Percentiles rank a stretch among this genome's conserved stretches.
These are phyloP conservation scores for Exutisphaerella laricina DNA, from an alignment of 2,329 filamentous ascomycete species.

Conservation along the genomic window DNA sequence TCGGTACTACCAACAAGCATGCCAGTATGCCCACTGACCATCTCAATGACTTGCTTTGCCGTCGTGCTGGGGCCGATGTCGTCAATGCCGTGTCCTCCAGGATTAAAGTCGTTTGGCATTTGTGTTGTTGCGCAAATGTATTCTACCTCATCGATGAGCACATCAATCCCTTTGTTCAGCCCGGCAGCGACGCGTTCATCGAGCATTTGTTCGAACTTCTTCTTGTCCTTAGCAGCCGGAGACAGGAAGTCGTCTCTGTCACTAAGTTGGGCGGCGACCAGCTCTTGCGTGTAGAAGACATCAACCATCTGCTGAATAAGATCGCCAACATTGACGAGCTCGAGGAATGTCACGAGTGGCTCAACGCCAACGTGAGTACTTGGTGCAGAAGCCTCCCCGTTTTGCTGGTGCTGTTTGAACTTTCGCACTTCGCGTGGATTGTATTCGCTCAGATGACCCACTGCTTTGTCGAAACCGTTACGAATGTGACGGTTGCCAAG, in stretches of 20 bases:
- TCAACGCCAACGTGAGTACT: slow-evolving; percentile 57
- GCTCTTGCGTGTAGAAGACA: slow-evolving; percentile 95
- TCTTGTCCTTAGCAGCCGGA: slow-evolving; percentile 88
- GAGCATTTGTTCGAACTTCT: slow-evolving; percentile 97
- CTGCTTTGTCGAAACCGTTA: slow-evolving; percentile 87
- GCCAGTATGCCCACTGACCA: slow-evolving; percentile 80
- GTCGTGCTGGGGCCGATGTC: slow-evolving; percentile 73
- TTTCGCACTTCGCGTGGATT: slow-evolving; percentile 77
- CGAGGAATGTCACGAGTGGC: slow-evolving; percentile 89
- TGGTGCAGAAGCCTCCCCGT: slow-evolving; percentile 6
- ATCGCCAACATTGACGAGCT: slow-evolving; percentile 96
- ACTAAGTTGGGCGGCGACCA: slow-evolving; percentile 72
- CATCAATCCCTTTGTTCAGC: slow-evolving; percentile 94
- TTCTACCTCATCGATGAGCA: slow-evolving; percentile 97
- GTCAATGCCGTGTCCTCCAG: slow-evolving; percentile 39
- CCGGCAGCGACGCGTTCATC: slow-evolving; percentile 95
- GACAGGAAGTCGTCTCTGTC: slow-evolving; percentile 94
- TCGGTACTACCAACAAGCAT: slow-evolving; percentile 95
- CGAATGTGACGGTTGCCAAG: slow-evolving; percentile 84
- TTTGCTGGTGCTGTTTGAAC: slow-evolving; percentile 30
- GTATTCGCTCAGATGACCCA: slow-evolving; percentile 84
- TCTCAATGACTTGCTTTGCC: slow-evolving; percentile 71
- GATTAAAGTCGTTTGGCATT: slow-evolving; percentile 83
- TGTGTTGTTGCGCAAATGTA: slow-evolving; percentile 89
- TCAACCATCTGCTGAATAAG: slow-evolving; percentile 99